phyloP scores from a whole-genome alignment of 2,329 filamentous ascomycete genomes.

The Hypoxylon sp. region DNA sequence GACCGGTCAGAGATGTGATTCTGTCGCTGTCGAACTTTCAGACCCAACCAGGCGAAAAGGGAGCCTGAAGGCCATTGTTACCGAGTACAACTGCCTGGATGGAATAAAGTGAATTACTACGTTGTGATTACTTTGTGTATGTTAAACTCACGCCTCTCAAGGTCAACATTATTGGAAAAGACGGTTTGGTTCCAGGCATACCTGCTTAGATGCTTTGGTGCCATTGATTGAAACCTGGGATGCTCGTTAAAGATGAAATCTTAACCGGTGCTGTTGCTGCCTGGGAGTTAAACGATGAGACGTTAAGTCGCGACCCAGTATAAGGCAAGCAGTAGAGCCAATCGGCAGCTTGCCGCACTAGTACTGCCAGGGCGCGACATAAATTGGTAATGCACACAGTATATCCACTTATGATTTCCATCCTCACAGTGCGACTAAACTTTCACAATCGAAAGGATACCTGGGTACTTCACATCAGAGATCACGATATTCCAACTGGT shows the following conservation, averaged over 20 bases:
- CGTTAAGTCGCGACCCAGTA: not conserved
- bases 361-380: not conserved
- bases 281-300: not conserved
- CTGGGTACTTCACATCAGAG: not conserved
- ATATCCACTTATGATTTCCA: not conserved
- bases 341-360: constrained; percentile 35
- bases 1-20: constrained; percentile 3
- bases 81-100: not conserved
- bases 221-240: constrained; percentile 1
- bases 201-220: not conserved
- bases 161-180: not conserved
- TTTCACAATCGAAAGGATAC: not conserved
- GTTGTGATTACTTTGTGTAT: not conserved
- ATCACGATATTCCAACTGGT: not conserved
- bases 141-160: not conserved
- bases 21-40: not conserved
- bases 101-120: not conserved
- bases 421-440: constrained; percentile 16
- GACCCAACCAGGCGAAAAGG: not conserved
- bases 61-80: not conserved
- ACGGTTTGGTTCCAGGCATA: not conserved
- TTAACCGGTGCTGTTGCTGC: not conserved
- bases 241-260: not conserved
- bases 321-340: constrained; percentile 19
- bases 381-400: constrained; percentile 17